Base-by-base conservation (phyloP, 2,329 filamentous ascomycete genomes). In the Tympanopsis confertula region DNA sequence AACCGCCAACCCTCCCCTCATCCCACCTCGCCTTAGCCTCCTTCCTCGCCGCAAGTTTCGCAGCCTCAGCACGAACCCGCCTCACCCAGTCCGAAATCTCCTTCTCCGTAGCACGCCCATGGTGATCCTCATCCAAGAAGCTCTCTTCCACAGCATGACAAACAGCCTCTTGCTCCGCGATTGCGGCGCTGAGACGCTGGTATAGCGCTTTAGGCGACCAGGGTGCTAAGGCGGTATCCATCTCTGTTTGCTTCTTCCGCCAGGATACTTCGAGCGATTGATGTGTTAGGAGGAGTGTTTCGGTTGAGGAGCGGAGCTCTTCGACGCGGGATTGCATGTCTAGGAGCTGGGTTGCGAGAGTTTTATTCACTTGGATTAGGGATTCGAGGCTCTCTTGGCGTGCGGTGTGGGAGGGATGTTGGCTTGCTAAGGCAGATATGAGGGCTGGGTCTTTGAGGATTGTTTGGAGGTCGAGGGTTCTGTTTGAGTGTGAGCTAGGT, bases 21-120 rank as follows among this genome's bases (percentile, higher is more conserved):
- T 33, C 30, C 30, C 30, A 33, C 15, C 30, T 33, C 12, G 30
- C 30, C 30, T 33, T 33, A 18, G 30, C 30, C 15, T 33, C 30
- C 15, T 15, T 33, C 17, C 30, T 33, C 7, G 30, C 30, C 12
- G 30, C 30, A 10, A 33, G 17, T 15, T 17, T 33, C 12, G 10
- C 30, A 10, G 30, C 30, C 30, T 33, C 30, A 33, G 30, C 30
- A 12, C 30, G 7, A 13, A 33, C 30, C 15, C 15, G 7, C 15
- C 30, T 33, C 12, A 33, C 30, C 30, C 30, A 33, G 17, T 33
- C 30, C 30, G 30, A 10, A 18, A 33, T 15, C 30, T 33, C 30
- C 30, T 33, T 33, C 15, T 33, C 30, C 12, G 30, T 33, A 13
- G 15, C 30, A 13, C 30, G 7, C 30, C 30, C 30, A 18, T 33